Conservation (phyloP, 805 yeast genomes). For the Metschnikowia hibisci region DNA sequence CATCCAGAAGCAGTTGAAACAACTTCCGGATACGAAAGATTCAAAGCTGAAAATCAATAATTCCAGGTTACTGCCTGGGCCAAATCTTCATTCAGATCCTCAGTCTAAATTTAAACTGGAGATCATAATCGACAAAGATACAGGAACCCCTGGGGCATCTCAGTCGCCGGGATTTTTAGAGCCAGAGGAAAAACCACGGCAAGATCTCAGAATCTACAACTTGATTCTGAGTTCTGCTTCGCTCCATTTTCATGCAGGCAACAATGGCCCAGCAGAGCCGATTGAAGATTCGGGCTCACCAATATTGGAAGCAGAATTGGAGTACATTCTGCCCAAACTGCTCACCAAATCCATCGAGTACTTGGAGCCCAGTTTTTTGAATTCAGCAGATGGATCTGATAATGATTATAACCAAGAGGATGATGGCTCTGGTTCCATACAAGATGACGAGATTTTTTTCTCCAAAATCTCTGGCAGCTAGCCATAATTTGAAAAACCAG, state of each 20-base stretch:
- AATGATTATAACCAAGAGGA: slow-evolving; percentile 1
- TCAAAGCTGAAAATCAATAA: background rate
- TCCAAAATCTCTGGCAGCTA: background rate
- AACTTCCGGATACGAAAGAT: background rate
- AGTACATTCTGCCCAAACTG: slow-evolving; percentile 41
- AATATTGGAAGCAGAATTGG: slow-evolving; percentile 27
- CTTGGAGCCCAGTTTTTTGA: slow-evolving; percentile 3
- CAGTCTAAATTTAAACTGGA: too few species aligned
- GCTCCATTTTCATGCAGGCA: slow-evolving; percentile 26
- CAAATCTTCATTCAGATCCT: background rate
- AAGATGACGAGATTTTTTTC: slow-evolving; percentile 1
- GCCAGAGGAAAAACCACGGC: background rate
- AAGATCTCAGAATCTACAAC: slow-evolving; percentile 26
- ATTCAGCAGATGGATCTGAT: slow-evolving; percentile 1
- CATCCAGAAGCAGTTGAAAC: slow-evolving; percentile 24
- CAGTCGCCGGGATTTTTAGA: background rate
- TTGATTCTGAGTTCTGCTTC: slow-evolving; percentile 32
- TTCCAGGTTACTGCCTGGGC: background rate
- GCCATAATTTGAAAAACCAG: too few species aligned
- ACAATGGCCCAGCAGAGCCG: slow-evolving; percentile 2
- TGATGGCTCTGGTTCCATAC: slow-evolving; percentile 3
- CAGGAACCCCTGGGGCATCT: too few species aligned
- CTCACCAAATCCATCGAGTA: slow-evolving; percentile 23
- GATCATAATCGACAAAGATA: too few species aligned
- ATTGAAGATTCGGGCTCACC: slow-evolving; percentile 7